These are phyloP conservation scores for Coemansia sp. DNA, from an alignment of 192 early-diverging fungal genomes.

Conservation along the genomic window DNA sequence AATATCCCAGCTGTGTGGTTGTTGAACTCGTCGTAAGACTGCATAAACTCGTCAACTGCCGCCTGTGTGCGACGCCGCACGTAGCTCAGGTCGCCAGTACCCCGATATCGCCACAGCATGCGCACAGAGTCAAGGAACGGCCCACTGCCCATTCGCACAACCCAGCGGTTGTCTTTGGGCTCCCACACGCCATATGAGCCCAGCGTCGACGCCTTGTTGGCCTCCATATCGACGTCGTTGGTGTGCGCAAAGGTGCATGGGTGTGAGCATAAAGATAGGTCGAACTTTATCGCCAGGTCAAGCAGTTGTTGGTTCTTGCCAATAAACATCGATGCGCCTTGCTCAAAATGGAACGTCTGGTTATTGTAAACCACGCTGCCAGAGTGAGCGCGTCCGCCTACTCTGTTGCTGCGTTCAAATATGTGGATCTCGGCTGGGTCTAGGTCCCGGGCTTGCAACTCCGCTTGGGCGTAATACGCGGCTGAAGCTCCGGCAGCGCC, in stretches of 20 bases:
- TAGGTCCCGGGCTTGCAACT: constrained; percentile 2
- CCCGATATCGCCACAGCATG: constrained; percentile 29
- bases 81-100: constrained; percentile 5
- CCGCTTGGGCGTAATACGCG: constrained; percentile 17
- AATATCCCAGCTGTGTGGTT: constrained; percentile 4
- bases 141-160: constrained; percentile 13
- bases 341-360: constrained; percentile 24
- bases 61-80: constrained; percentile 17
- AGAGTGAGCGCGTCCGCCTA: constrained; percentile 22
- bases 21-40: constrained; percentile 22
- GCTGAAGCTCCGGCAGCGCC: constrained; percentile 20
- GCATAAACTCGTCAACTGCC: constrained; percentile 32
- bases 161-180: constrained; percentile 11
- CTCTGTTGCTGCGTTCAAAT: constrained; percentile 17
- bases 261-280: constrained; percentile 31
- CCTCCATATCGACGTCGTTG: background rate
- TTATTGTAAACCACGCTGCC: constrained; percentile 18
- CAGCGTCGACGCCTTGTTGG: background rate
- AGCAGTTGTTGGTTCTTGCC: constrained; percentile 25
- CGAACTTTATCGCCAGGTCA: constrained; percentile 21
- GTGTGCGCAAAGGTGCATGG: constrained; percentile 24
- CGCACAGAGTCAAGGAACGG: constrained; percentile 4
- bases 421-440: constrained; percentile 22
- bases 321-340: constrained; percentile 38
- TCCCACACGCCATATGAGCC: constrained; percentile 27